Percentiles rank a stretch among this genome's conserved stretches.
Evolutionary conservation across 1,284 basidiomycete genomes (phyloP).

Genomic region (Pascua guehoae): DNA sequence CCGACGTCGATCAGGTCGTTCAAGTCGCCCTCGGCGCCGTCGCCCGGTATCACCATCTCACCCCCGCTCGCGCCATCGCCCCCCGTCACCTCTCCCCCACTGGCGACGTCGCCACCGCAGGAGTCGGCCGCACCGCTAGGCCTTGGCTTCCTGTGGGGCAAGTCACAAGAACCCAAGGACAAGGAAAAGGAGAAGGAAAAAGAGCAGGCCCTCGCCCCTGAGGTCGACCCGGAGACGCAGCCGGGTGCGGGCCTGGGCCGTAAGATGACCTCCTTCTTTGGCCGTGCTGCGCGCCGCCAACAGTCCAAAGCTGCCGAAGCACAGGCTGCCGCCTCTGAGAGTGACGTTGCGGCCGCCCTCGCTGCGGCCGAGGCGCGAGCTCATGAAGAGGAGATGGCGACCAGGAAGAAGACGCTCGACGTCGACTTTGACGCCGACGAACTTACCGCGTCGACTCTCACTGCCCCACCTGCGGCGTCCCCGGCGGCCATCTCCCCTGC

Average conservation of each 20-base stretch:
- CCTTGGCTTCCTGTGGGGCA: slow-evolving; percentile 1
- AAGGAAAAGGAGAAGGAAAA: slow-evolving; percentile 3
- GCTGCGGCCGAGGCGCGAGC: no score
- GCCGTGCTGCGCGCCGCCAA: neutral
- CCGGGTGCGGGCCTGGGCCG: slow-evolving; percentile 12
- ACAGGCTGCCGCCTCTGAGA: neutral
- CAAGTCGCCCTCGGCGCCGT: neutral
- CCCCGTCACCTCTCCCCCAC: neutral
- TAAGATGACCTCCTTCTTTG: slow-evolving; percentile 16
- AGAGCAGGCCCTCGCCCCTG: neutral
- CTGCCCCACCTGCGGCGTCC: no score
- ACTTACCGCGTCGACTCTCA: no score
- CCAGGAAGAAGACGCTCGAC: no score
- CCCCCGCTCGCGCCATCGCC: neutral
- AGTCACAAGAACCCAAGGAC: slow-evolving; percentile 1
- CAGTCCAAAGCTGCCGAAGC: no score
- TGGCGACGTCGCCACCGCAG: no score
- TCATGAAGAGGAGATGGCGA: no score
- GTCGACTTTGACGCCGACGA: no score
- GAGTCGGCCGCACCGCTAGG: neutral
- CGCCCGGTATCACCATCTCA: neutral
- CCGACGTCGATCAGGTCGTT: no score
- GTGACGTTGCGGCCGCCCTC: no score
- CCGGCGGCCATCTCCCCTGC: no score
- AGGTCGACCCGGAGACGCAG: slow-evolving; percentile 1